Conservation (phyloP, 2,329 filamentous ascomycete genomes). For the Fusarium keratoplasticum region DNA sequence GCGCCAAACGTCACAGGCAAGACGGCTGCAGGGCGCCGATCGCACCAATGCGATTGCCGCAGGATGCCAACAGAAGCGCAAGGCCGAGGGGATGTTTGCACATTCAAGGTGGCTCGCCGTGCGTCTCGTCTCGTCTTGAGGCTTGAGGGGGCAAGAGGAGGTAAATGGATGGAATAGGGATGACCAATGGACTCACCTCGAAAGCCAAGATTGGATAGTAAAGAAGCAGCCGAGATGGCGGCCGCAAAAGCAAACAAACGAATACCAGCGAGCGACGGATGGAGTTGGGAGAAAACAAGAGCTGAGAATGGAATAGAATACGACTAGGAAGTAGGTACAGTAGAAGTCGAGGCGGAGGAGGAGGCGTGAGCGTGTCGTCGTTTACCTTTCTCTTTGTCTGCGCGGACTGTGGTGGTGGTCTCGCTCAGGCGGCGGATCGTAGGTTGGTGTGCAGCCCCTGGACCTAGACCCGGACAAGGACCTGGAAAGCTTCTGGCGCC, state of each 20-base stretch:
- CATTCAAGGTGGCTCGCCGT: slow-evolving; percentile 1
- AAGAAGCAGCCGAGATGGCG: slow-evolving; percentile 23
- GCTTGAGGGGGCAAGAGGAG: slow-evolving; percentile 9
- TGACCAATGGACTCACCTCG: slow-evolving; percentile 37
- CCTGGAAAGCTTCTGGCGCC: slow-evolving; percentile 30
- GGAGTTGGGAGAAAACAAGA: slow-evolving; percentile 16
- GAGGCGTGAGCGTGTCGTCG: slow-evolving; percentile 30
- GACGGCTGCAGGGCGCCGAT: slow-evolving; percentile 26
- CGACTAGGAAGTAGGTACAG: background rate
- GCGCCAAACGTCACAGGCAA: slow-evolving; percentile 34
- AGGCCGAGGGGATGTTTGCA: slow-evolving; percentile 14
- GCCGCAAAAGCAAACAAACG: slow-evolving; percentile 37
- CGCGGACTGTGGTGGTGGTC: slow-evolving; percentile 18
- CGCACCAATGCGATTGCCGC: slow-evolving; percentile 29
- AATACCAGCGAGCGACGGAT: slow-evolving; percentile 20
- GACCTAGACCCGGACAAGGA: slow-evolving; percentile 26
- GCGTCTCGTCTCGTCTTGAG: background rate
- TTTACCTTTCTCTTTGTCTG: slow-evolving; percentile 30
- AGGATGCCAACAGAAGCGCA: slow-evolving; percentile 18
- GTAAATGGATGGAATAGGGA: slow-evolving; percentile 24
- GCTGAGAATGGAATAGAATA: background rate
- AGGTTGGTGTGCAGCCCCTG: slow-evolving; percentile 33
- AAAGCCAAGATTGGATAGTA: slow-evolving; percentile 7
- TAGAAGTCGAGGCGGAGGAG: slow-evolving; percentile 15
- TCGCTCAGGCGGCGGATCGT: slow-evolving; percentile 27